Conservation (phyloP, 805 yeast species). For the Spathaspora arborariae region DNA sequence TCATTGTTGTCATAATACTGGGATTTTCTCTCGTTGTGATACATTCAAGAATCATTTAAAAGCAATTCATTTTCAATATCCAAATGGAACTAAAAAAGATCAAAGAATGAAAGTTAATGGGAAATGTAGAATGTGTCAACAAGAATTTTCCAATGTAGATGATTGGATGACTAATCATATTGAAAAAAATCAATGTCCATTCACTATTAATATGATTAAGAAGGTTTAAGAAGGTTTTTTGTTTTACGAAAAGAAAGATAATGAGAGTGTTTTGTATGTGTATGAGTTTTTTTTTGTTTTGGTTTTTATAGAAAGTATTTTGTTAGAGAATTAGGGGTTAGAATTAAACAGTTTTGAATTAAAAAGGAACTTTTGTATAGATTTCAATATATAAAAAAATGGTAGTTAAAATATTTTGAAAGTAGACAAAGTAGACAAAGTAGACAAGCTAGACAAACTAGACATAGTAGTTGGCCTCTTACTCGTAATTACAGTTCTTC, state of each 20-base stretch:
- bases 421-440: too few species aligned
- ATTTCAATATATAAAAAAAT: too few species aligned
- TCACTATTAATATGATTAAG: conserved; percentile 7
- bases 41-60: conserved; percentile 88
- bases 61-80: conserved; percentile 86
- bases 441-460: too few species aligned
- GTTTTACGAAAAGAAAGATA: too few species aligned
- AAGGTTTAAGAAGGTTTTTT: conserved; percentile 3
- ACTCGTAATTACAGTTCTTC: too few species aligned
- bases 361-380: too few species aligned
- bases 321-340: too few species aligned
- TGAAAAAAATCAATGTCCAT: conserved; percentile 43
- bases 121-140: conserved; percentile 72
- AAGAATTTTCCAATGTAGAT: conserved; percentile 62
- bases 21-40: conserved; percentile 85
- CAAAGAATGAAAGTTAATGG: conserved; percentile 70
- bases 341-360: too few species aligned
- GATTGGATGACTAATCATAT: conserved; percentile 78
- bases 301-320: background rate
- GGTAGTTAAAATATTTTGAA: too few species aligned
- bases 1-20: conserved; percentile 71
- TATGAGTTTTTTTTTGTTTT: background rate
- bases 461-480: too few species aligned
- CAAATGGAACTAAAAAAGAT: conserved; percentile 78
- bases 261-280: background rate